Percentiles rank a stretch among this genome's conserved stretches.
phyloP scores from a whole-genome alignment of 202 grass and related monocot genomes.

The Cymbopogon flexuosus region DNA sequence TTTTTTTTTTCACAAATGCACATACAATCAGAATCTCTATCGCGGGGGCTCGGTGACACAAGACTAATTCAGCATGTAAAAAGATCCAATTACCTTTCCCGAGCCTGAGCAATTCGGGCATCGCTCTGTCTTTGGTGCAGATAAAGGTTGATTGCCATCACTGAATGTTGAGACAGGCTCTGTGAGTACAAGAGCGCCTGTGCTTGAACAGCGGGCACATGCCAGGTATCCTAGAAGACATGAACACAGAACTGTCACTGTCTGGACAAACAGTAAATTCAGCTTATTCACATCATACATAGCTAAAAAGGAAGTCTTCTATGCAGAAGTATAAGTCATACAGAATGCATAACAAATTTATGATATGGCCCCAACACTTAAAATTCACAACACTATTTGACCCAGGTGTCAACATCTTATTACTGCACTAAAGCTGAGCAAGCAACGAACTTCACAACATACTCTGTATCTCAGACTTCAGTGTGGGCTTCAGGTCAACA shows the following conservation, averaged over 20 bases:
- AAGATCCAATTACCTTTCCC: constrained; percentile 56
- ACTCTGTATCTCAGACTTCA: not conserved
- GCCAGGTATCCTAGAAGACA: constrained; percentile 78
- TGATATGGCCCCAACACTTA: not conserved
- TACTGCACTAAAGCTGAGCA: no score
- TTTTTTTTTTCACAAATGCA: not conserved
- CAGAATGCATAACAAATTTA: not conserved
- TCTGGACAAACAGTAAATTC: not conserved
- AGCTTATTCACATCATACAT: not conserved
- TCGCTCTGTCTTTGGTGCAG: constrained; percentile 68
- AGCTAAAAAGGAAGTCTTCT: not conserved
- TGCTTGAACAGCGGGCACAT: constrained; percentile 93
- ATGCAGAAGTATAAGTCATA: not conserved
- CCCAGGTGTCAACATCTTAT: not conserved
- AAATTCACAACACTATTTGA: not conserved
- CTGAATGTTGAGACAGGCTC: constrained; percentile 64
- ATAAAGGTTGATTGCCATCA: constrained; percentile 51
- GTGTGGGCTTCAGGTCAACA: not conserved
- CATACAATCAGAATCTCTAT: not conserved
- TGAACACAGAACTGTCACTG: not conserved
- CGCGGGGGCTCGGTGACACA: not conserved
- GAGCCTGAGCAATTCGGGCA: constrained; percentile 91
- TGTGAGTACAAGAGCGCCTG: constrained; percentile 66
- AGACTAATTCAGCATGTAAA: not conserved
- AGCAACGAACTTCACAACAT: not conserved